These are phyloP conservation scores for Starmerella lactis-condensi DNA, from an alignment of 805 yeast genomes.

Conservation along the genomic window DNA sequence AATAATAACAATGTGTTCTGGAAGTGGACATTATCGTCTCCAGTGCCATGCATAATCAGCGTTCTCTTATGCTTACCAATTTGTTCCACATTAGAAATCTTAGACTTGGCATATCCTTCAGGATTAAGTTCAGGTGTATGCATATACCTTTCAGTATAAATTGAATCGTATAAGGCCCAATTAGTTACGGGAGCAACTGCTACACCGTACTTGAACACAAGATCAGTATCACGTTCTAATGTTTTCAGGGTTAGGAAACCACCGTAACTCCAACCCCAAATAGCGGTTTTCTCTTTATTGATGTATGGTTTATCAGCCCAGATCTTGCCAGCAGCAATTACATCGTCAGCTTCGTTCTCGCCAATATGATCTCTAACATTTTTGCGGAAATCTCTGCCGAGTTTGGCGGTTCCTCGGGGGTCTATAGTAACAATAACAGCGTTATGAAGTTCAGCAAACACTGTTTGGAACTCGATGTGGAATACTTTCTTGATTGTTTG, in stretches of 20 bases:
- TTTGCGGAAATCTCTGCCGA: conserved; percentile 60
- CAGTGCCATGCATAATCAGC: conserved; percentile 85
- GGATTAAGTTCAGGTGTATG: conserved; percentile 54
- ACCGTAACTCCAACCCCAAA: conserved; percentile 99
- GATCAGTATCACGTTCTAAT: conserved; percentile 59
- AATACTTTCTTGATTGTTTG: conserved; percentile 56
- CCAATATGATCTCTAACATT: conserved; percentile 72
- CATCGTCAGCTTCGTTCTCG: conserved; percentile 65
- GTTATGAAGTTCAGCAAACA: conserved; percentile 55
- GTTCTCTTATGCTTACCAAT: conserved; percentile 48
- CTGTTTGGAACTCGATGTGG: conserved; percentile 47
- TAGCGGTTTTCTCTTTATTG: conserved; percentile 48
- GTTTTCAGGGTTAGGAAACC: conserved; percentile 85
- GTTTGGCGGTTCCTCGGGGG: conserved; percentile 91
- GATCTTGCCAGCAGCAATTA: conserved; percentile 60
- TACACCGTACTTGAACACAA: conserved; percentile 69
- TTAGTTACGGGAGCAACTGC: conserved; percentile 97
- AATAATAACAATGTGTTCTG: conserved; percentile 68
- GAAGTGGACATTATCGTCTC: conserved; percentile 93
- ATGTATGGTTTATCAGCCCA: conserved; percentile 51
- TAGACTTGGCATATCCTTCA: conserved; percentile 39
- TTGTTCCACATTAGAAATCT: conserved; percentile 37
- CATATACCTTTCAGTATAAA: conserved; percentile 92
- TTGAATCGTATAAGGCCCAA: conserved; percentile 80
- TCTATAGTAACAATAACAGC: conserved; percentile 88